Evolutionary conservation across 1,284 basidiomycete genomes (phyloP).

Genomic region (Leucoagaricus sp.): DNA sequence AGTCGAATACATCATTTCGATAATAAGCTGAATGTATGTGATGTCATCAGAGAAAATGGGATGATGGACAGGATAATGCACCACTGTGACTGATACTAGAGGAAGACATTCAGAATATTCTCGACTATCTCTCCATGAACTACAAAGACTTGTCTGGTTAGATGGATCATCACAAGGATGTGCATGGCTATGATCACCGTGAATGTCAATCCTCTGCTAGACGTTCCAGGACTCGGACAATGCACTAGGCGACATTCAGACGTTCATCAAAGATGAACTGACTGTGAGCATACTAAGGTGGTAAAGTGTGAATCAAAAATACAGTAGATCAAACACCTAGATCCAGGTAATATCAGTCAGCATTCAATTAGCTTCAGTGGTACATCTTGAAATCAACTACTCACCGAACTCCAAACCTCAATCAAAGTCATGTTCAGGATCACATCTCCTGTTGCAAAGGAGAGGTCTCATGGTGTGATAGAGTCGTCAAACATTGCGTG

Average conservation of each 20-base stretch:
- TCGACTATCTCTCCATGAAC: slow-evolving; percentile 2
- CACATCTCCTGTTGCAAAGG: neutral
- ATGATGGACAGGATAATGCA: neutral
- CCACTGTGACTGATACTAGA: slow-evolving; percentile 5
- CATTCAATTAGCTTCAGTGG: neutral
- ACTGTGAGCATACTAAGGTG: neutral
- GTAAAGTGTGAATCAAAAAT: slow-evolving; percentile 3
- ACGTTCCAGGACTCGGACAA: neutral
- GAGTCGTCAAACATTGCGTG: neutral
- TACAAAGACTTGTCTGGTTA: slow-evolving; percentile 3
- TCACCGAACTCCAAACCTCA: neutral
- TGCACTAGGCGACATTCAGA: neutral
- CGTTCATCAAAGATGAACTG: neutral
- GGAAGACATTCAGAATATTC: neutral
- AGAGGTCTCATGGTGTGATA: neutral
- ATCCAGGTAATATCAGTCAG: neutral
- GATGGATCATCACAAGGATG: slow-evolving; percentile 2
- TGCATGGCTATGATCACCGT: slow-evolving; percentile 4
- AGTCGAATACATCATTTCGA: neutral
- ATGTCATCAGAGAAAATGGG: slow-evolving; percentile 2
- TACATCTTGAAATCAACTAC: neutral
- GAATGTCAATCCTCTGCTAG: neutral
- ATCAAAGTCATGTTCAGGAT: neutral
- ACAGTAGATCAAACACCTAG: neutral
- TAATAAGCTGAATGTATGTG: neutral